Conservation (phyloP, 768 basidiomycete species). For the Pulveroboletus sp. region DNA sequence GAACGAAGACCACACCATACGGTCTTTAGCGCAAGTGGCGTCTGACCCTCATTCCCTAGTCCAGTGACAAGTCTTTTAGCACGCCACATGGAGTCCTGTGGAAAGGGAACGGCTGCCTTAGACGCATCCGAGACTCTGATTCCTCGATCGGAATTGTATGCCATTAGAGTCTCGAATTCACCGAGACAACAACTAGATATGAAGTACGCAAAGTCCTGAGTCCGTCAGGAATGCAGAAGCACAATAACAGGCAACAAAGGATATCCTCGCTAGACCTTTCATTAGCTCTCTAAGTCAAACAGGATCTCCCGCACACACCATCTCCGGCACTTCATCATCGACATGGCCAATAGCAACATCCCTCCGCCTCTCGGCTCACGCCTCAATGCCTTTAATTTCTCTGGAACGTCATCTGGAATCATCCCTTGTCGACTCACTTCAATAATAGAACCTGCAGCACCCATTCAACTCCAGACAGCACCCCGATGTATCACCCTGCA, state of each 20-base stretch:
- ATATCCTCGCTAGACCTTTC: too few species aligned
- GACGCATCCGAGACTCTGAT: not conserved
- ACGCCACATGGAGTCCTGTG: too few species aligned
- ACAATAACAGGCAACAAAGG: not conserved
- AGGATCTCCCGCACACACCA: slow-evolving; percentile 16
- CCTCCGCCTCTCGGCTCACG: not conserved
- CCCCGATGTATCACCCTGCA: slow-evolving; percentile 4
- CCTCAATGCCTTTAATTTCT: not conserved
- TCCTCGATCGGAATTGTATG: not conserved
- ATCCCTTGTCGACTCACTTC: slow-evolving; percentile 14
- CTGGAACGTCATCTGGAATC: slow-evolving; percentile 8
- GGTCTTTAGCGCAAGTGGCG: too few species aligned
- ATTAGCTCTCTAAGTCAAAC: slow-evolving; percentile 8
- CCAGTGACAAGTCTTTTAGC: too few species aligned
- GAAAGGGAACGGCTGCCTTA: too few species aligned
- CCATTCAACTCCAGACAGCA: slow-evolving; percentile 25
- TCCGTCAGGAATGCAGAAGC: not conserved
- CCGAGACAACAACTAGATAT: not conserved
- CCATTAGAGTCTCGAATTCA: not conserved
- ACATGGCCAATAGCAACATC: slow-evolving; percentile 19
- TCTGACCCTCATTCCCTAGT: too few species aligned
- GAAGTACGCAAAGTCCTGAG: not conserved
- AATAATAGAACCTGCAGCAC: slow-evolving; percentile 10
- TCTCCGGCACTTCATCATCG: slow-evolving; percentile 22
- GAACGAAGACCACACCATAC: too few species aligned